phyloP scores from a whole-genome alignment of 306 rosid genomes.

The Herpetospermum pedunculosum region DNA sequence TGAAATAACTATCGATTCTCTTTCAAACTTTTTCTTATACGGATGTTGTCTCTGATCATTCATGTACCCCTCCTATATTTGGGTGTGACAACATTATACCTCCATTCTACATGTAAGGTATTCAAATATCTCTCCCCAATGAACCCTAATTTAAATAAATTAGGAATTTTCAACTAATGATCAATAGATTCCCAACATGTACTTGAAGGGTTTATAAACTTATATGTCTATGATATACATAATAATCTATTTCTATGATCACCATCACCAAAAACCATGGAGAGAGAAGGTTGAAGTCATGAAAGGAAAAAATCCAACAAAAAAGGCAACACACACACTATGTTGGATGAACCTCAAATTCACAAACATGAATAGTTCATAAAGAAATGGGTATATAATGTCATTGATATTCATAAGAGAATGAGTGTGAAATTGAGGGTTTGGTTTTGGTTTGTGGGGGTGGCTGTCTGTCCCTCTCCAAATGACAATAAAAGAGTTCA shows the following conservation, averaged over 20 bases:
- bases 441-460: not conserved
- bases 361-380: not conserved
- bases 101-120: too few species aligned
- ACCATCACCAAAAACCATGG: not conserved
- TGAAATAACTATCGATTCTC: too few species aligned
- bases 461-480: slow-evolving; percentile 47
- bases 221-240: too few species aligned
- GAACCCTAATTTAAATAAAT: too few species aligned
- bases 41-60: too few species aligned
- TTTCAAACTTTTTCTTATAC: too few species aligned
- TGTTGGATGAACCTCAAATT: not conserved
- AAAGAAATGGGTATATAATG: too few species aligned
- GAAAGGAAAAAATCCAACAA: not conserved
- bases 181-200: not conserved
- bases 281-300: not conserved
- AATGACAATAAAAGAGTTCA: not conserved
- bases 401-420: too few species aligned
- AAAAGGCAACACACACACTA: not conserved
- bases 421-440: not conserved
- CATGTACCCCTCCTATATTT: too few species aligned
- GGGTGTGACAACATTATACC: too few species aligned
- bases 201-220: not conserved
- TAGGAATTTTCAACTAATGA: not conserved
- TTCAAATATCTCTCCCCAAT: too few species aligned
- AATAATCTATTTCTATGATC: not conserved